phyloP scores from a whole-genome alignment of 2,329 filamentous ascomycete species.

The Aspergillus sclerotialis region DNA sequence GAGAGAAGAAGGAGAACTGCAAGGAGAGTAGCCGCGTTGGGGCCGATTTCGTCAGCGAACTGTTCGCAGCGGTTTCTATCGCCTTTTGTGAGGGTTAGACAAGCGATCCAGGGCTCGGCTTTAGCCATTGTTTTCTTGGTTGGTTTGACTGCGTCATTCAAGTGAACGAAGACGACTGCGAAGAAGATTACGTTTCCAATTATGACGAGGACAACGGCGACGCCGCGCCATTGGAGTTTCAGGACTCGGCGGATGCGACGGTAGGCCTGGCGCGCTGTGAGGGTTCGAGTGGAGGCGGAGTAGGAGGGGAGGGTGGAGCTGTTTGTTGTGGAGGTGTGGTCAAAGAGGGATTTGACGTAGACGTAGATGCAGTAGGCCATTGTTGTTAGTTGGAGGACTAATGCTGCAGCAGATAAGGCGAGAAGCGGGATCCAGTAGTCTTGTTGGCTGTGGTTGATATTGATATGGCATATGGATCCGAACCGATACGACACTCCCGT shows the following conservation, averaged over 20 bases:
- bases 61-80: slow-evolving; percentile 62
- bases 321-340: slow-evolving; percentile 61
- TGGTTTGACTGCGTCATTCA: slow-evolving; percentile 63
- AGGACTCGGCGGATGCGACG: slow-evolving; percentile 79
- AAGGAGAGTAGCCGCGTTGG: slow-evolving; percentile 69
- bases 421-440: slow-evolving; percentile 89
- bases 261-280: slow-evolving; percentile 81
- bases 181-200: slow-evolving; percentile 91
- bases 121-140: slow-evolving; percentile 50
- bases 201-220: slow-evolving; percentile 83
- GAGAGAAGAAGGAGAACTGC: slow-evolving; percentile 78
- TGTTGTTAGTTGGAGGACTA: slow-evolving; percentile 76
- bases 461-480: slow-evolving; percentile 87
- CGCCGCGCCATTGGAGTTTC: slow-evolving; percentile 88
- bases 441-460: slow-evolving; percentile 73
- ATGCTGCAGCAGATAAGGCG: slow-evolving; percentile 66
- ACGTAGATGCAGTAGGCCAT: slow-evolving; percentile 92
- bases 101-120: slow-evolving; percentile 62
- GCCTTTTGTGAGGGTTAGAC: slow-evolving; percentile 53
- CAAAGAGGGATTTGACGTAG: slow-evolving; percentile 75
- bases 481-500: slow-evolving; percentile 95
- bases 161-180: slow-evolving; percentile 79
- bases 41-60: slow-evolving; percentile 55
- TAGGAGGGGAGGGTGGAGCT: slow-evolving; percentile 69
- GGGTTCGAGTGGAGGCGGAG: slow-evolving; percentile 66